phyloP scores from a whole-genome alignment of 352 stramenopile species.

The Globisporangium nunn region DNA sequence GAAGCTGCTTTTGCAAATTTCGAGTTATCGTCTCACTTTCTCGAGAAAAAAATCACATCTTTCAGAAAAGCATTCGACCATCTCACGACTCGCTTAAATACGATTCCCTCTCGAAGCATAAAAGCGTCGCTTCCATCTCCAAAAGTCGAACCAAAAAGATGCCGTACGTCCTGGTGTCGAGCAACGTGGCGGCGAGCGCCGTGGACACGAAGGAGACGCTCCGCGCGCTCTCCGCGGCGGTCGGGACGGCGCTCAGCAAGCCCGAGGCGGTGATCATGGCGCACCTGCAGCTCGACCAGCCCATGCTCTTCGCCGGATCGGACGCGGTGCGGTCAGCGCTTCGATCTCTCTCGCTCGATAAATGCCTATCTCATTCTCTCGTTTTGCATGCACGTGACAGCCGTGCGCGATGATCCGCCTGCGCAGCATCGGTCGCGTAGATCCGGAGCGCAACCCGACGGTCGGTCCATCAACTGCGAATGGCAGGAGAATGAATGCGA shows the following conservation, averaged over 20 bases:
- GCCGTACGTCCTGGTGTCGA: conserved; percentile 46
- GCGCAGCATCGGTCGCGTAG: conserved; percentile 45
- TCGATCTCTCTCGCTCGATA: too few species aligned
- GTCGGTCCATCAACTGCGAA: conserved; percentile 7
- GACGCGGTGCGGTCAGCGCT: conserved; percentile 22
- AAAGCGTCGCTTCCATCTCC: neutral
- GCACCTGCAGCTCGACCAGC: conserved; percentile 38
- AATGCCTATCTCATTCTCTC: neutral
- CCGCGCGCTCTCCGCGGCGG: conserved; percentile 30
- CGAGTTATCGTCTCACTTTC: too few species aligned
- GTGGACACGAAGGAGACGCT: conserved; percentile 26
- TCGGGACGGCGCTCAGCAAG: conserved; percentile 37
- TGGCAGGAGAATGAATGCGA: neutral
- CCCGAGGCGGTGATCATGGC: conserved; percentile 53
- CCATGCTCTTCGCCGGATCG: conserved; percentile 44
- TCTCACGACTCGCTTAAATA: too few species aligned
- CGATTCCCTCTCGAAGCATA: too few species aligned
- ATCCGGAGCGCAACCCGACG: conserved; percentile 37
- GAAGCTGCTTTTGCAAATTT: too few species aligned
- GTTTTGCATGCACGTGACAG: conserved; percentile 9
- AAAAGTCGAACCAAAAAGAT: conserved; percentile 14
- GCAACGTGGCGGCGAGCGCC: conserved; percentile 29
- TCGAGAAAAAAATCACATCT: too few species aligned
- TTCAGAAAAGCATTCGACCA: too few species aligned
- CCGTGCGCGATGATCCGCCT: conserved; percentile 51